Percentiles rank a stretch among this genome's conserved stretches.
These are phyloP conservation scores for Eimeria zaria DNA, from an alignment of 169 alveolate species.

Conservation along the genomic window DNA sequence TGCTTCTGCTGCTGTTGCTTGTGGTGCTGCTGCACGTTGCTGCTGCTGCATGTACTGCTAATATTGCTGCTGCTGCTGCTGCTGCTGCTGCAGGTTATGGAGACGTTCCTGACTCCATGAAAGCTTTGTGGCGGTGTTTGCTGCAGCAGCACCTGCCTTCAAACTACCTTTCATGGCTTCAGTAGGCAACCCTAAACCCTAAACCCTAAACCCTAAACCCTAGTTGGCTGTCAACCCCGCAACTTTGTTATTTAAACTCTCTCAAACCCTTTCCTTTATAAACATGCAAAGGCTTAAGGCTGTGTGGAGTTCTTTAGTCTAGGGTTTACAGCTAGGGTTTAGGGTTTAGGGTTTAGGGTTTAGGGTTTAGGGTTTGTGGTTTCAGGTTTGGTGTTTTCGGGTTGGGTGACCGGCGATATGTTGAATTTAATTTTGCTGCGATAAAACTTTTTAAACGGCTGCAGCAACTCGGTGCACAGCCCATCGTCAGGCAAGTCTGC, in stretches of 20 bases:
- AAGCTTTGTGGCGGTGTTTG: background rate
- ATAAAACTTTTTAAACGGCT: background rate
- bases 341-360: slow-evolving; percentile 44
- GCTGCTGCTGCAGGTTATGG: background rate
- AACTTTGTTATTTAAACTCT: background rate
- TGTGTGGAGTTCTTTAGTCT: no score
- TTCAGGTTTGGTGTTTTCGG: no score
- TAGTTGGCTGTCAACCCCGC: no score
- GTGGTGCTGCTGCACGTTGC: no score
- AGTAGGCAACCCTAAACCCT: slow-evolving; percentile 71
- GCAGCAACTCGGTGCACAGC: no score
- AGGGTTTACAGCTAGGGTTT: slow-evolving; percentile 19
- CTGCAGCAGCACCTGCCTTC: background rate
- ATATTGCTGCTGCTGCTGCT: background rate
- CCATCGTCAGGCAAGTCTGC: no score
- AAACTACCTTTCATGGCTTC: slow-evolving; percentile 47
- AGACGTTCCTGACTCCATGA: no score
- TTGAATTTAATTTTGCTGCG: no score
- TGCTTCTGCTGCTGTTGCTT: no score
- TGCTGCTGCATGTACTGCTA: slow-evolving; percentile 57
- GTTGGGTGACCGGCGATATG: no score
- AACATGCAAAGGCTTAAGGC: slow-evolving; percentile 20
- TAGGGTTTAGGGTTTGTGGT: slow-evolving; percentile 47
- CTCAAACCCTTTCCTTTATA: background rate
- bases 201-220: slow-evolving; percentile 59